Percentiles rank a stretch among this genome's conserved stretches.
These are phyloP conservation scores for Eurotiales sp. DNA, from an alignment of 2,329 filamentous ascomycete species.

Conservation along the genomic window DNA sequence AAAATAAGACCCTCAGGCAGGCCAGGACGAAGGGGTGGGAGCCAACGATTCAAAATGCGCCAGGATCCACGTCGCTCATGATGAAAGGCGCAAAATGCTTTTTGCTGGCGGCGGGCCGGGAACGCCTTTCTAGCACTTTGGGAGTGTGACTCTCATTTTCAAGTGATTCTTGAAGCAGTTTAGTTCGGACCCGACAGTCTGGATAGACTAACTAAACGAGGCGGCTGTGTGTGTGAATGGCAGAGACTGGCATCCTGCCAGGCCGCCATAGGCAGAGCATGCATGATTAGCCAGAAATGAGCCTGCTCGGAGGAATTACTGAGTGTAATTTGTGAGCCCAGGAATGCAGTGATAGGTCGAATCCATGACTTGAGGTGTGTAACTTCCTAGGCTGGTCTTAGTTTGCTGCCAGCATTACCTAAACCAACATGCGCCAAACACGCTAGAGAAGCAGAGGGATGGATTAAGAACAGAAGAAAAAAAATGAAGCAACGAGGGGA, in stretches of 20 bases:
- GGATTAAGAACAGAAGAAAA: neutral
- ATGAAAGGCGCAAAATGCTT: conserved; percentile 3
- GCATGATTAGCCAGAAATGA: conserved; percentile 5
- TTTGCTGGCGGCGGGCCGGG: conserved; percentile 10
- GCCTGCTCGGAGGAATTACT: conserved; percentile 3
- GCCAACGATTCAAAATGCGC: conserved; percentile 6
- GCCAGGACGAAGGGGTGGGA: conserved; percentile 3
- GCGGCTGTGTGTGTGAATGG: conserved; percentile 28
- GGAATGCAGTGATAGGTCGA: conserved; percentile 12
- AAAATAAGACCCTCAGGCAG: conserved; percentile 3
- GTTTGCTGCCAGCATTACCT: neutral
- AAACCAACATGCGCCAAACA: neutral
- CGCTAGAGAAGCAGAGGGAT: neutral
- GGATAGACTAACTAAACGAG: conserved; percentile 31
- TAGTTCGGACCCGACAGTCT: conserved; percentile 31
- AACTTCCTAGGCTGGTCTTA: conserved; percentile 7
- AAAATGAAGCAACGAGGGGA: neutral
- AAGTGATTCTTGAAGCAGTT: conserved; percentile 19
- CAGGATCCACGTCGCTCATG: conserved; percentile 9
- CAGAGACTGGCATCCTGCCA: conserved; percentile 8
- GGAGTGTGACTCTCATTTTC: conserved; percentile 14
- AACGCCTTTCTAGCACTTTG: conserved; percentile 10
- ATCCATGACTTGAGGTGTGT: conserved; percentile 2
- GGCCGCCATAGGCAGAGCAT: conserved; percentile 5
- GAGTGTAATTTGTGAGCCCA: neutral